Conservation (phyloP, 2,329 filamentous ascomycete species). For the Aspergillus pseudoglaucus region DNA sequence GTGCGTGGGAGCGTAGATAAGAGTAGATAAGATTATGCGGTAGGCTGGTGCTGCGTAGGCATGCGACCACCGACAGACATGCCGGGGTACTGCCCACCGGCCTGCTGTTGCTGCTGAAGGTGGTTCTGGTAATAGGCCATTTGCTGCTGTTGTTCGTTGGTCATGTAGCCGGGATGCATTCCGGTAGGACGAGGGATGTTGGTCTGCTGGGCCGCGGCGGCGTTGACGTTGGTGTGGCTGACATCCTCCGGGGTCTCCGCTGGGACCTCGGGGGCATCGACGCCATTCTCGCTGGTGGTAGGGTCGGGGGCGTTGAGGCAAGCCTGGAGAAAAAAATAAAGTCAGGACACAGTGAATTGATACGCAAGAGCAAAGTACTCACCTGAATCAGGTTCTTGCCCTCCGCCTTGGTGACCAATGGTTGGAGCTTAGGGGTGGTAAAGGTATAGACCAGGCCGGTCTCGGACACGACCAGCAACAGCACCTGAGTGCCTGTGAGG, state of each 20-base stretch:
- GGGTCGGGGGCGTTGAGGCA: conserved; percentile 96
- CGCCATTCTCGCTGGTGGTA: conserved; percentile 72
- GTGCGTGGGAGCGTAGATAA: too few relatives aligned
- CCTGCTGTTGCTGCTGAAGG: conserved; percentile 62
- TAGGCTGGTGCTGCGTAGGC: conserved; percentile 75
- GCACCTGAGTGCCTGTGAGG: conserved; percentile 93
- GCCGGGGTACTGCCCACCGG: conserved; percentile 61
- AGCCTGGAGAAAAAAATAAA: conserved; percentile 53
- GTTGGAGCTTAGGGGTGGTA: conserved; percentile 96
- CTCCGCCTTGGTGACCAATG: conserved; percentile 94
- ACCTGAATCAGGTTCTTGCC: conserved; percentile 99
- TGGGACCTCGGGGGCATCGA: conserved; percentile 62
- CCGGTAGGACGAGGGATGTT: conserved; percentile 63
- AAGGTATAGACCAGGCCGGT: conserved; percentile 97
- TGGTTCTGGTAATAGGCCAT: conserved; percentile 80
- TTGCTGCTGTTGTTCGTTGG: conserved; percentile 63
- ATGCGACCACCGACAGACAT: conserved; percentile 74
- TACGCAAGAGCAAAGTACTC: conserved; percentile 28
- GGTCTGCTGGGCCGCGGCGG: conserved; percentile 50
- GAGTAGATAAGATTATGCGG: conserved; percentile 49
- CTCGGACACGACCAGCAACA: conserved; percentile 93
- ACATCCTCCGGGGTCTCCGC: conserved; percentile 92
- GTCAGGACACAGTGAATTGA: conserved; percentile 1
- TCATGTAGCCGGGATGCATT: conserved; percentile 65
- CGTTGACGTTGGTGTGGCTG: conserved; percentile 65